These are phyloP conservation scores for Sclerotinia sclerotiorum DNA, from an alignment of 2,329 filamentous ascomycete genomes.

Conservation along the genomic window DNA sequence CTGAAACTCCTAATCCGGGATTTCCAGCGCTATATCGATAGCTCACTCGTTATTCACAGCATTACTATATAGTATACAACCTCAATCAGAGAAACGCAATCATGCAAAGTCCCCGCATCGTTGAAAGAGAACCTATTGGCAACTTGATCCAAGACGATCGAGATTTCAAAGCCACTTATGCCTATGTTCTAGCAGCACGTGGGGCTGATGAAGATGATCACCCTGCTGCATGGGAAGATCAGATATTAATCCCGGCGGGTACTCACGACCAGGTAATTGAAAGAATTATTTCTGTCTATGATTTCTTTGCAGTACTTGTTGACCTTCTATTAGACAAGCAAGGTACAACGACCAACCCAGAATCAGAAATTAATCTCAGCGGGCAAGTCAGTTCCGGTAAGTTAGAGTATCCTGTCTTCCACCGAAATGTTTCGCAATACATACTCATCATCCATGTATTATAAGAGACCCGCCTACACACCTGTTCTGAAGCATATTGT, in stretches of 20 bases:
- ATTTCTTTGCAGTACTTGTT: not conserved
- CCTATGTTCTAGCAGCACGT: not conserved
- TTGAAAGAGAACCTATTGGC: not conserved
- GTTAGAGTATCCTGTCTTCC: too few species aligned
- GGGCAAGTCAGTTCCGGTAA: too few species aligned
- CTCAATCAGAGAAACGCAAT: not conserved
- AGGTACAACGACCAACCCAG: too few species aligned
- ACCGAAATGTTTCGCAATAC: too few species aligned
- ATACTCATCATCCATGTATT: too few species aligned
- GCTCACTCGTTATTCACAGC: not conserved
- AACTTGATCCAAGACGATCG: not conserved
- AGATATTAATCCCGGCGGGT: not conserved
- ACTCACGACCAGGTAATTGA: not conserved
- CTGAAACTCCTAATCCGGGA: too few species aligned
- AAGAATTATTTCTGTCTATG: not conserved
- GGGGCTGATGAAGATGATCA: not conserved
- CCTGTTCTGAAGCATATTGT: not conserved
- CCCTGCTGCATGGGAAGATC: not conserved
- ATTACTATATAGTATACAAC: not conserved
- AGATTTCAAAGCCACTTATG: conserved; percentile 9
- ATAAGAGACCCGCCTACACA: not conserved
- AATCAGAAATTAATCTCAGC: too few species aligned
- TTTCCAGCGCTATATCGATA: not conserved
- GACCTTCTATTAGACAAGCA: not conserved
- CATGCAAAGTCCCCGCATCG: not conserved